Evolutionary conservation across 1,284 basidiomycete genomes (phyloP).

Genomic region (Apiotrichum mycotoxinovorans): DNA sequence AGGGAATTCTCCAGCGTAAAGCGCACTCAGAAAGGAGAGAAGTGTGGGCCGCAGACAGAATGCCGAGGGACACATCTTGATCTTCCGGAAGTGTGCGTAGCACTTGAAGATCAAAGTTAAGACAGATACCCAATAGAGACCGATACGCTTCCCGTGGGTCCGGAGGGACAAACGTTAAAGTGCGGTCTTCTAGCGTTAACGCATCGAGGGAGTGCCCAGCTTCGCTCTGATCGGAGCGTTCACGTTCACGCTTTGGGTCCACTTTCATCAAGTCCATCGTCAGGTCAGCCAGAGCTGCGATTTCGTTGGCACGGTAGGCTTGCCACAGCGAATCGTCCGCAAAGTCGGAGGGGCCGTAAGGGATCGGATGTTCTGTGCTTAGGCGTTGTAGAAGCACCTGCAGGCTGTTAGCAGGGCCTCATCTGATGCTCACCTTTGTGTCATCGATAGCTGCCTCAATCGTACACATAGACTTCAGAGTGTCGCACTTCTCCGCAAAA

Average conservation of each 20-base stretch:
- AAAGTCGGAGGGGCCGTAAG: constrained; percentile 83
- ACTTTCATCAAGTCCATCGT: constrained; percentile 14
- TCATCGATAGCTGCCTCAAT: constrained; percentile 73
- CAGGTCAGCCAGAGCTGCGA: constrained; percentile 63
- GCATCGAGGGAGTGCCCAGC: constrained; percentile 60
- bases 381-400: constrained; percentile 89
- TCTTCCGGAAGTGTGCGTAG: constrained; percentile 90
- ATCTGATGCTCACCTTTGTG: constrained; percentile 60
- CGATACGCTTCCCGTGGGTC: constrained; percentile 82
- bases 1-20: constrained; percentile 79
- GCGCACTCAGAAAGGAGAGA: constrained; percentile 85
- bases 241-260: constrained; percentile 14
- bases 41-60: constrained; percentile 76
- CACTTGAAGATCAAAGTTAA: constrained; percentile 79
- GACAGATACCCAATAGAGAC: constrained; percentile 75
- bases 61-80: constrained; percentile 92
- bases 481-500: constrained; percentile 14
- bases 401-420: background rate
- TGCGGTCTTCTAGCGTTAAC: constrained; percentile 23
- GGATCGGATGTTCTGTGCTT: constrained; percentile 75
- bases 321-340: constrained; percentile 73
- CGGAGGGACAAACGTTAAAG: constrained; percentile 72
- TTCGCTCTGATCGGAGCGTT: constrained; percentile 46
- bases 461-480: constrained; percentile 25
- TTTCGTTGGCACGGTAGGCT: constrained; percentile 79